phyloP scores from a whole-genome alignment of 2,329 filamentous ascomycete genomes.

The Botryotinia narcissicola region DNA sequence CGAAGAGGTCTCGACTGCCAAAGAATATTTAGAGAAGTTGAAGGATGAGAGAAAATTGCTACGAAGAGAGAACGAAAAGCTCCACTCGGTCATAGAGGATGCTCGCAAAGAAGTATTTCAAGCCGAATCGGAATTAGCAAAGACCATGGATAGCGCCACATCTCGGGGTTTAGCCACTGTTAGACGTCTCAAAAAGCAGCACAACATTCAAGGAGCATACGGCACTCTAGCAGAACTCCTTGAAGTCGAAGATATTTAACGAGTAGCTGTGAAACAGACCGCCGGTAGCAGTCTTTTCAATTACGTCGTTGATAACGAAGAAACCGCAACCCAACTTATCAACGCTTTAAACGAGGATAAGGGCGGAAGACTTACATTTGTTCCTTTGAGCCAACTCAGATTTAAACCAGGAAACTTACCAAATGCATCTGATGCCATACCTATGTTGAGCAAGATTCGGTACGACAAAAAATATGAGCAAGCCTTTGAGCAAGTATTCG shows the following conservation, averaged over 20 bases:
- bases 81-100: constrained; percentile 73
- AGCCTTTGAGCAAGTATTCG: constrained; percentile 93
- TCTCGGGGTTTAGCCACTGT: constrained; percentile 85
- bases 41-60: constrained; percentile 85
- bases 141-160: constrained; percentile 87
- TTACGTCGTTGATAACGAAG: constrained; percentile 89
- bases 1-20: constrained; percentile 72
- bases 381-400: constrained; percentile 82
- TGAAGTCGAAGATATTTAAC: constrained; percentile 78
- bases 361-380: constrained; percentile 87
- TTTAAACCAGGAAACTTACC: constrained; percentile 73
- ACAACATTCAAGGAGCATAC: constrained; percentile 81
- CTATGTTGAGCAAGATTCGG: constrained; percentile 78
- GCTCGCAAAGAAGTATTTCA: constrained; percentile 73
- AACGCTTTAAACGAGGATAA: constrained; percentile 75
- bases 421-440: constrained; percentile 80
- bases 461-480: constrained; percentile 76
- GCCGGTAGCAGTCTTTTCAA: constrained; percentile 92
- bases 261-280: constrained; percentile 86
- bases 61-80: constrained; percentile 83
- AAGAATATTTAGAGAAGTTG: constrained; percentile 74
- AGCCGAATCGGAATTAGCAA: constrained; percentile 73
- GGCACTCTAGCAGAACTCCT: constrained; percentile 93
- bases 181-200: constrained; percentile 74
- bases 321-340: constrained; percentile 78